These are phyloP conservation scores for Pythium periplocum DNA, from an alignment of 352 stramenopile genomes.

Conservation along the genomic window DNA sequence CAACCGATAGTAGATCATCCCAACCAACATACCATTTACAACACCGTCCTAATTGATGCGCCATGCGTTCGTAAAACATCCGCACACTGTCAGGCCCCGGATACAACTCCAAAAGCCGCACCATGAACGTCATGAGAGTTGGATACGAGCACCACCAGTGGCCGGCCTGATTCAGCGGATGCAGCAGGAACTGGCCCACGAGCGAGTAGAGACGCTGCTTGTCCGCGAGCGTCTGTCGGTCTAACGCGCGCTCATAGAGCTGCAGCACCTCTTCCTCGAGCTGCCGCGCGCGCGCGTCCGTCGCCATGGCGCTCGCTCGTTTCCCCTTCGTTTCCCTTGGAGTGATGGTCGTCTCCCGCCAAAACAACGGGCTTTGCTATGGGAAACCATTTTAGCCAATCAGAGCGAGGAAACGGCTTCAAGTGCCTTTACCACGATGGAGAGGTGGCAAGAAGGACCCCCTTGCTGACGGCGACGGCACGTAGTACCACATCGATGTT, in stretches of 20 bases:
- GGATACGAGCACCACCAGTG: conserved; percentile 83
- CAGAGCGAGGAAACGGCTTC: too few species aligned
- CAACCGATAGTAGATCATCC: neutral
- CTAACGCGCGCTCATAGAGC: conserved; percentile 22
- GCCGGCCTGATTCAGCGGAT: conserved; percentile 28
- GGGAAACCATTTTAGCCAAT: conserved; percentile 13
- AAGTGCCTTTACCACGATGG: too few species aligned
- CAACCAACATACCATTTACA: conserved; percentile 47
- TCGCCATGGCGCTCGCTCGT: conserved; percentile 11
- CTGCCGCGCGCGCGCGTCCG: conserved; percentile 26
- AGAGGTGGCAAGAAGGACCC: too few species aligned
- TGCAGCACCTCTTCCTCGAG: conserved; percentile 43
- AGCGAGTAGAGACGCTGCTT: conserved; percentile 75
- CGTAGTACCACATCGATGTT: too few species aligned
- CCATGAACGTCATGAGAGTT: conserved; percentile 84
- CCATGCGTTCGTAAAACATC: conserved; percentile 71
- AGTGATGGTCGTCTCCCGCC: conserved; percentile 3
- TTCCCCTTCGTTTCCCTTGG: neutral
- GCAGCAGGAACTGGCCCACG: conserved; percentile 77
- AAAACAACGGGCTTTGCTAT: conserved; percentile 7
- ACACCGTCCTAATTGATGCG: conserved; percentile 51
- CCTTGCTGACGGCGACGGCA: too few species aligned
- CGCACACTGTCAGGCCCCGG: conserved; percentile 61
- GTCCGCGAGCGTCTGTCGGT: conserved; percentile 27
- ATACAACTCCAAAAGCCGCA: conserved; percentile 80